Conservation (phyloP, 202 grass and related monocot species). For the Carex sylvatica region DNA sequence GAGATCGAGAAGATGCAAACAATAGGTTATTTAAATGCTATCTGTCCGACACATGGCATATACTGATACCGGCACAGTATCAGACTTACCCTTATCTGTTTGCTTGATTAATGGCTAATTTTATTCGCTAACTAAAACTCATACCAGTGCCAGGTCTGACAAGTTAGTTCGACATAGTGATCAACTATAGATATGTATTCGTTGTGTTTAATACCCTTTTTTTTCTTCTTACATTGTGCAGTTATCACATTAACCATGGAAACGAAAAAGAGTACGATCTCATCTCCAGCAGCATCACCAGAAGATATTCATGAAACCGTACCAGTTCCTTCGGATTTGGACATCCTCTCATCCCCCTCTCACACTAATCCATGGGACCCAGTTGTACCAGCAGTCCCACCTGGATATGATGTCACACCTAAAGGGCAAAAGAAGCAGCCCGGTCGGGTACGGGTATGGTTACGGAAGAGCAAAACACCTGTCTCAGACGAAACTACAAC, state of each 20-base stretch:
- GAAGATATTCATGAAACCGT: background rate
- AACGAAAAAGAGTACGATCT: background rate
- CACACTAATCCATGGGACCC: background rate
- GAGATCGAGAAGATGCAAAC: background rate
- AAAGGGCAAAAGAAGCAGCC: background rate
- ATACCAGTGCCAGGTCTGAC: background rate
- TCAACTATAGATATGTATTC: background rate
- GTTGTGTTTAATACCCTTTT: background rate
- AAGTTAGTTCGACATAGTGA: background rate
- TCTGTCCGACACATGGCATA: background rate
- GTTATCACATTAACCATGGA: background rate
- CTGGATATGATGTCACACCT: background rate
- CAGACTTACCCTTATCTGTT: background rate
- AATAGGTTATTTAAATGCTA: background rate
- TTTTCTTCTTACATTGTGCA: background rate
- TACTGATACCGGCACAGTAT: background rate
- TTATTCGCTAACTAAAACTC: too few species aligned
- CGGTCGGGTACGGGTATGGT: background rate
- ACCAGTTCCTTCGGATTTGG: background rate
- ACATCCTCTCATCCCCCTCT: background rate
- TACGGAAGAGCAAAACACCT: background rate
- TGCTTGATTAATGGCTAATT: too few species aligned
- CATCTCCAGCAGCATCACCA: background rate
- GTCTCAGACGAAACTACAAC: background rate
- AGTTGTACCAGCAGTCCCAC: background rate